Evolutionary conservation across 768 basidiomycete genomes (phyloP), one percentile per base, ranked within the genome.

Genomic region (Hygrophoropsis aurantiaca): DNA sequence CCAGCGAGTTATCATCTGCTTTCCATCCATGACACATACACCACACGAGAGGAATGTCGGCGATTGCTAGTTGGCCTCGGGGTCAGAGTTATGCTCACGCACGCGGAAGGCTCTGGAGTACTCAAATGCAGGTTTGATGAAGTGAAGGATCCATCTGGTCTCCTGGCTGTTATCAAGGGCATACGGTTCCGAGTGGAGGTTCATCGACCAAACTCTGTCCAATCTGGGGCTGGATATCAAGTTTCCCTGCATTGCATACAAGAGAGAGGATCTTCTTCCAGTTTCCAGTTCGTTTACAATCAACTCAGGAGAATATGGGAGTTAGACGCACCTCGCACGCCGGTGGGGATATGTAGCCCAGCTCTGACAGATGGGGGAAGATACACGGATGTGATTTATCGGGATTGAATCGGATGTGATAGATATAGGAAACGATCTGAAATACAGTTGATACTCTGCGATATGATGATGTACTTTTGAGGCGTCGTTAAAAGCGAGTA

Each of bases 131-230:
- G 79, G 33, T 69, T 87, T 34, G 80, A 88, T 30, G 88, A 92
- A 55, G 66, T 78, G 43, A 74, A 72, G 47, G 85, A 86, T 51
- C 70, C 75, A 3, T 68, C 69, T 34, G 80, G 80, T 5, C 67
- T 75, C 13, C 71, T 79, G 66, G 69, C 74, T 5, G 67, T 76
- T 24, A 60, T 80, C 52, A 94, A 90, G 62, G 75, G 82, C 18
- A 83, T 85, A 30, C 82, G 81, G 54, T 97, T 98, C 72, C 80
- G 86, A 47, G 85, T 94, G 27, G 92, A 95, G 60, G 72, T 94
- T 55, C 72, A 78, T 26, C 51, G 59, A 24, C 67, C 66, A 43
- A 69, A 65, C 21, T 42, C 63, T 54, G 71, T 70, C 37, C 74
- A 78, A 54, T 60, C 62, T 26, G 57, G 56, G 51, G 75, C 68